A percentile compares a stretch with the other conserved stretches of the same genome.
These are phyloP conservation scores for Pholiota microspora DNA, from an alignment of 768 basidiomycete genomes.

Conservation along the genomic window DNA sequence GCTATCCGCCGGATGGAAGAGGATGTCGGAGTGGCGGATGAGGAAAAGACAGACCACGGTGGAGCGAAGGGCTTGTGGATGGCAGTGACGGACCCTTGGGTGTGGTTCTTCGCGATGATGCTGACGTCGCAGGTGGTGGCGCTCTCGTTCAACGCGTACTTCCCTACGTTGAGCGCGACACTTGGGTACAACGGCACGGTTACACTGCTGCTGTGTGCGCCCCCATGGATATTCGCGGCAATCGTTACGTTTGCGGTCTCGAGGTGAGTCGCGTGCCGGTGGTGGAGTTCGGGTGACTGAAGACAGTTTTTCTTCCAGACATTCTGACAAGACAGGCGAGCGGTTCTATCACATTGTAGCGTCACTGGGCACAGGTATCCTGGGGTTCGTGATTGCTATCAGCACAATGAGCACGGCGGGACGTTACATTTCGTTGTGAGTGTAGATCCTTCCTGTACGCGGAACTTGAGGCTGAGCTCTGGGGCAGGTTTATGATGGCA, in stretches of 20 bases:
- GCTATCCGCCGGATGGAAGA: constrained; percentile 67
- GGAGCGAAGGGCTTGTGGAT: constrained; percentile 47
- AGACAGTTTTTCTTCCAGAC: constrained; percentile 41
- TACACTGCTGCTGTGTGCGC: constrained; percentile 74
- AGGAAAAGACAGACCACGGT: constrained; percentile 41
- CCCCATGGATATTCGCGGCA: constrained; percentile 70
- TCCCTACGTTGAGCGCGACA: constrained; percentile 76
- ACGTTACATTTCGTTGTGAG: constrained; percentile 69
- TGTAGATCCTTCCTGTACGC: background rate
- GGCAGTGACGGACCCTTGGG: constrained; percentile 74
- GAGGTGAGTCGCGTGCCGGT: constrained; percentile 31
- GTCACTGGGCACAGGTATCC: constrained; percentile 59
- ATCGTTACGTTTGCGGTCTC: constrained; percentile 51
- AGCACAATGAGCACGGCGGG: constrained; percentile 66
- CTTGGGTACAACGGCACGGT: constrained; percentile 67
- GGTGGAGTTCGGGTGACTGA: background rate
- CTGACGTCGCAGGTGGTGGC: constrained; percentile 60
- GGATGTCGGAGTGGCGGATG: constrained; percentile 56
- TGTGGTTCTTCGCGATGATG: constrained; percentile 74
- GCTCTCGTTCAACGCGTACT: constrained; percentile 78
- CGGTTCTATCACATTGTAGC: constrained; percentile 68
- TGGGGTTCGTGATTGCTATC: constrained; percentile 74
- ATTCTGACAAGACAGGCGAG: constrained; percentile 73
- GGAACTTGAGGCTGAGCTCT: constrained; percentile 24
- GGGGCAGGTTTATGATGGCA: constrained; percentile 62